Conservation (phyloP, 139 green algal species). For the Raphidocelis subcapitata region DNA sequence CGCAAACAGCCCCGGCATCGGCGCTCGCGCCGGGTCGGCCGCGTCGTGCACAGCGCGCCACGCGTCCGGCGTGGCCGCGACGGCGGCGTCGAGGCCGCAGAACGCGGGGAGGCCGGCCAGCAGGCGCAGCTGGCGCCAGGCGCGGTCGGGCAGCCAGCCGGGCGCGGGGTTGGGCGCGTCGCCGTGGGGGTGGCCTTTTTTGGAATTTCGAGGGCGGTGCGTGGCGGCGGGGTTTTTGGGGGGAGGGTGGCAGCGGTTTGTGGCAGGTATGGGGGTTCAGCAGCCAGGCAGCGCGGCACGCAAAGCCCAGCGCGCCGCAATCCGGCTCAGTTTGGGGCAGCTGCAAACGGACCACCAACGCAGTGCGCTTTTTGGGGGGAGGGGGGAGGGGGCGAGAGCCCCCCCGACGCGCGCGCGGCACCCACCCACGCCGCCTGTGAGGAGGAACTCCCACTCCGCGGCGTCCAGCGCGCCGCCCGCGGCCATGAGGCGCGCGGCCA, state of each 20-base stretch:
- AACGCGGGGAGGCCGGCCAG: constrained; percentile 28
- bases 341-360: too few relatives aligned
- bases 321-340: too few relatives aligned
- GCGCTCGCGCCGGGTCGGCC: constrained; percentile 49
- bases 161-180: constrained; percentile 56
- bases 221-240: too few relatives aligned
- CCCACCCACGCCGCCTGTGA: constrained; percentile 59
- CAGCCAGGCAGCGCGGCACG: too few relatives aligned
- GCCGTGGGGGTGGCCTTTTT: too few relatives aligned
- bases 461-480: constrained; percentile 51
- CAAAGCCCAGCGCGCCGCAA: too few relatives aligned
- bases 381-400: too few relatives aligned
- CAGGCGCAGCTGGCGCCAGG: constrained; percentile 20
- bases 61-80: constrained; percentile 33
- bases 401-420: too few relatives aligned
- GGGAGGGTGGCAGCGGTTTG: too few relatives aligned
- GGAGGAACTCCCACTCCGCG: constrained; percentile 76
- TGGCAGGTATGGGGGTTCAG: too few relatives aligned
- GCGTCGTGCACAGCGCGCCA: constrained; percentile 63
- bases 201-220: too few relatives aligned
- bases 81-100: constrained; percentile 35
- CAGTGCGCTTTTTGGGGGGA: too few relatives aligned
- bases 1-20: constrained; percentile 44
- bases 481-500: constrained; percentile 62
- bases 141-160: constrained; percentile 64